Evolutionary conservation across 2,329 filamentous ascomycete genomes (phyloP).

Genomic region (Endocalyx cinctus): DNA sequence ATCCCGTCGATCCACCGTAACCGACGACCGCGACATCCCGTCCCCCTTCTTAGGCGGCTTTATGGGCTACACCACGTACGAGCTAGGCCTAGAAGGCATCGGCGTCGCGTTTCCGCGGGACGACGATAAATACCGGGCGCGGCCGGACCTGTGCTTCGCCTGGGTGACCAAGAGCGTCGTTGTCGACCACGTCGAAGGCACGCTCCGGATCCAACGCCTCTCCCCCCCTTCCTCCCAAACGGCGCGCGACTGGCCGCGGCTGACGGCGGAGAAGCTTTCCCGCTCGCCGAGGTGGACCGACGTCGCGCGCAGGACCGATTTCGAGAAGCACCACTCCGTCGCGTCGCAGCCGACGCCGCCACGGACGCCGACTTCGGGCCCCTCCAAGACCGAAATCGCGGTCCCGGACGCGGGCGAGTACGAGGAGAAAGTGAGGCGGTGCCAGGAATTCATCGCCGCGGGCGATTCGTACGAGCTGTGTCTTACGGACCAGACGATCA

Average conservation of each 20-base stretch:
- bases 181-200: conserved; percentile 62
- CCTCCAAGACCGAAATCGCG: conserved; percentile 23
- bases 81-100: conserved; percentile 66
- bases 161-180: conserved; percentile 77
- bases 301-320: conserved; percentile 15
- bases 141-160: conserved; percentile 69
- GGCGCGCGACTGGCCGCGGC: conserved; percentile 42
- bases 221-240: too few relatives aligned
- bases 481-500: conserved; percentile 69
- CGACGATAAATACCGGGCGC: conserved; percentile 32
- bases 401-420: conserved; percentile 49
- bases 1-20: conserved; percentile 19
- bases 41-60: conserved; percentile 76
- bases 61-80: conserved; percentile 80
- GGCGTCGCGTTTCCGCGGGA: conserved; percentile 35
- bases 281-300: conserved; percentile 29
- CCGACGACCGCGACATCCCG: conserved; percentile 17
- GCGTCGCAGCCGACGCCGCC: conserved; percentile 25
- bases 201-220: conserved; percentile 66
- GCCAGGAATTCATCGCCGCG: conserved; percentile 66
- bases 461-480: conserved; percentile 86
- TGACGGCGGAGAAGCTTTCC: conserved; percentile 28
- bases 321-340: conserved; percentile 10
- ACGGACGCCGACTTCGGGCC: conserved; percentile 18
- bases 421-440: conserved; percentile 60